These are phyloP conservation scores for Rhamnella rubrinervis DNA, from an alignment of 331 rosid species.

Conservation along the genomic window DNA sequence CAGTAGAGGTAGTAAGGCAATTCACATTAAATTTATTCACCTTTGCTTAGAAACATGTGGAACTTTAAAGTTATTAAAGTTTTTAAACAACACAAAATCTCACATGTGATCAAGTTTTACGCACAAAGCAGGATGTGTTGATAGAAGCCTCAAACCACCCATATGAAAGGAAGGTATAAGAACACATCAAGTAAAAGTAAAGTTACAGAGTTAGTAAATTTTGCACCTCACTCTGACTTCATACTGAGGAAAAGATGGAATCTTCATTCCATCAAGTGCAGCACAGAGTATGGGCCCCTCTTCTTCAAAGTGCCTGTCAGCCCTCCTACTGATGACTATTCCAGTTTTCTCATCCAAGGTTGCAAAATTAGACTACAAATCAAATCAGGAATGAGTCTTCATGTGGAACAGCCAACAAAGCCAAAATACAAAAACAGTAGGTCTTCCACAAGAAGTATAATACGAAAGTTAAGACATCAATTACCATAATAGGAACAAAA, in stretches of 20 bases:
- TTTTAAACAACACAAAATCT: neutral
- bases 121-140: neutral
- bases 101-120: neutral
- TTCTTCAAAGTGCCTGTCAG: constrained; percentile 95
- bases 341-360: constrained; percentile 87
- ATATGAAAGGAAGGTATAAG: constrained; percentile 18
- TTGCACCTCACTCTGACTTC: constrained; percentile 95
- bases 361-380: constrained; percentile 82
- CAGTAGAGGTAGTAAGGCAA: neutral
- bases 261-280: constrained; percentile 84
- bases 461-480: constrained; percentile 8
- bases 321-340: constrained; percentile 80
- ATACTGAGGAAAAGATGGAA: constrained; percentile 84
- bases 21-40: neutral
- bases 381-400: constrained; percentile 21
- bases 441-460: neutral
- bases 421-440: neutral
- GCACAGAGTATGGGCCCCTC: constrained; percentile 93
- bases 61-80: neutral
- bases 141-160: constrained; percentile 9
- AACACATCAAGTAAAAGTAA: constrained; percentile 21
- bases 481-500: constrained; percentile 7
- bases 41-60: neutral
- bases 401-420: constrained; percentile 9
- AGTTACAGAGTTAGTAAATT: constrained; percentile 28